Evolutionary conservation across 2,329 filamentous ascomycete genomes (phyloP).

Genomic region (Colletotrichum cereale): DNA sequence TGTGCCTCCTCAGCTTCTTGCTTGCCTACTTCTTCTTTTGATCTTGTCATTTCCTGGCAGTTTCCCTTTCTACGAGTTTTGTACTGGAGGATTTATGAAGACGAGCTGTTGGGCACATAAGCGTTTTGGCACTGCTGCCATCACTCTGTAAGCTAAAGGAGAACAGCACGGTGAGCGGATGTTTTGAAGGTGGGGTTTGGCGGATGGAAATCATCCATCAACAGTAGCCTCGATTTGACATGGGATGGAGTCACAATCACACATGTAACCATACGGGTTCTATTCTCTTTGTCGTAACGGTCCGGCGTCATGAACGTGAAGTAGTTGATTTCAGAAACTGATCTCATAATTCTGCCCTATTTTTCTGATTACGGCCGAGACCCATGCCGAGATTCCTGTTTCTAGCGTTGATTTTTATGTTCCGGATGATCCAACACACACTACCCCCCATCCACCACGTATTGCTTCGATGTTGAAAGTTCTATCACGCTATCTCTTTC

Average conservation of each 20-base stretch:
- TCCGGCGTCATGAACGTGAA: constrained; percentile 37
- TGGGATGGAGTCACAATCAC: constrained; percentile 35
- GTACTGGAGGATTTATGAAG: constrained; percentile 28
- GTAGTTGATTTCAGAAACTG: constrained; percentile 33
- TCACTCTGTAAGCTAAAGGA: constrained; percentile 4
- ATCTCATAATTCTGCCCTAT: neutral
- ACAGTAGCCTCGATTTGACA: constrained; percentile 22
- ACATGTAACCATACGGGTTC: constrained; percentile 38
- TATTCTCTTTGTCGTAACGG: constrained; percentile 38
- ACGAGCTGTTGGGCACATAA: neutral
- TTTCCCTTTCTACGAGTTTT: constrained; percentile 27
- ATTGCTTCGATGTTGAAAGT: neutral
- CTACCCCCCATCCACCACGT: neutral
- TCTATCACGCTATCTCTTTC: neutral
- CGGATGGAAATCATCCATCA: constrained; percentile 12
- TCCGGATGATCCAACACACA: neutral
- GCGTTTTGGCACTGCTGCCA: neutral
- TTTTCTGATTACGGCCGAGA: neutral
- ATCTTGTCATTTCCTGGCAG: constrained; percentile 43
- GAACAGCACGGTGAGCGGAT: constrained; percentile 8
- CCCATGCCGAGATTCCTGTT: too few relatives aligned
- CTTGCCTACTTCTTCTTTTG: constrained; percentile 98
- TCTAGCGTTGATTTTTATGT: neutral
- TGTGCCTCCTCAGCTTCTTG: constrained; percentile 92
- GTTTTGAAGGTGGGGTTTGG: constrained; percentile 9